Conservation (phyloP, 1,284 basidiomycete species). For the Boletus chippewaensis region DNA sequence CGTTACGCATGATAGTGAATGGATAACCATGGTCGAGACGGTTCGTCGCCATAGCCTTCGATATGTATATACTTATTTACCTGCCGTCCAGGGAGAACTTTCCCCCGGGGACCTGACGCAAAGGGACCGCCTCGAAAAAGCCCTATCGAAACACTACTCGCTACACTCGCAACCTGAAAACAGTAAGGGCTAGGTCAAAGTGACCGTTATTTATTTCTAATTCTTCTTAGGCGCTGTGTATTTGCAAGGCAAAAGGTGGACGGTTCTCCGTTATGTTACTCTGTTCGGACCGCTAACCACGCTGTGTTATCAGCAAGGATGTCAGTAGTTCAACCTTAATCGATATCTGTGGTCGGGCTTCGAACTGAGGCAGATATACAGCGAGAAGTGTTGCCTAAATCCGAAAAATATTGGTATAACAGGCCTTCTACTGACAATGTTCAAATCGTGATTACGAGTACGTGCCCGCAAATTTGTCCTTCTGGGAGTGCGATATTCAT, state of each 20-base stretch:
- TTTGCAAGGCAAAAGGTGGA: not conserved
- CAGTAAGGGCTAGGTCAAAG: not conserved
- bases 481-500: not conserved
- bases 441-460: constrained; percentile 1
- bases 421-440: not conserved
- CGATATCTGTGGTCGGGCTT: no score
- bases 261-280: no score
- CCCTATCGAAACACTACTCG: not conserved
- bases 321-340: no score
- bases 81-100: not conserved
- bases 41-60: not conserved
- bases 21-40: constrained; percentile 2
- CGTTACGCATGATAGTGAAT: constrained; percentile 6
- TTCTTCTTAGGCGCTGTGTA: not conserved
- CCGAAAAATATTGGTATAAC: not conserved
- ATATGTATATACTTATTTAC: not conserved
- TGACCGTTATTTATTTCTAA: not conserved
- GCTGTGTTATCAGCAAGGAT: not conserved
- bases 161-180: not conserved
- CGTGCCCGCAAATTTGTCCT: not conserved
- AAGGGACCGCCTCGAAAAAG: not conserved
- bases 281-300: no score
- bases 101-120: not conserved
- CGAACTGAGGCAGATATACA: not conserved
- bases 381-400: no score